Percentiles rank a stretch among this genome's conserved stretches.
These are phyloP conservation scores for Pichia thaimueangensis DNA, from an alignment of 805 yeast species.

Conservation along the genomic window DNA sequence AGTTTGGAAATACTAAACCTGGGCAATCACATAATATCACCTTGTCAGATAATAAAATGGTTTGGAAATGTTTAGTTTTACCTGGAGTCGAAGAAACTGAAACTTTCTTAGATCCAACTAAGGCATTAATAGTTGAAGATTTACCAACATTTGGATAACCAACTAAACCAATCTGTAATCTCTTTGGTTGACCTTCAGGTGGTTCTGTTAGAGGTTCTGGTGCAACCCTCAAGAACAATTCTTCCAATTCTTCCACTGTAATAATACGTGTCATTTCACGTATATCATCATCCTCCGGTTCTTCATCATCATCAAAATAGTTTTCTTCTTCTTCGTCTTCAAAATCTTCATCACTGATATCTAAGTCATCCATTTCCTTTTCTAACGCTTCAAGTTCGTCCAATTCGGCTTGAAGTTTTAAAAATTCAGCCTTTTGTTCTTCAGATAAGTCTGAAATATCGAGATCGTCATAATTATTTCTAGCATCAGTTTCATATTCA, in stretches of 20 bases:
- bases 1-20: constrained; percentile 96
- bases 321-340: constrained; percentile 20
- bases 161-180: constrained; percentile 86
- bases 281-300: constrained; percentile 24
- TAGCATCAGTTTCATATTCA: constrained; percentile 9
- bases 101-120: constrained; percentile 95
- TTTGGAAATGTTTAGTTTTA: constrained; percentile 97
- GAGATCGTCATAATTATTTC: constrained; percentile 15
- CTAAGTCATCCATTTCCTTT: constrained; percentile 12
- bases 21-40: constrained; percentile 97
- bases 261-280: constrained; percentile 59
- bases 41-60: constrained; percentile 75
- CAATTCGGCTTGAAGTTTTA: constrained; percentile 15
- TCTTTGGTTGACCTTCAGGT: constrained; percentile 49
- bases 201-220: constrained; percentile 57
- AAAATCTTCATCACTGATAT: constrained; percentile 19
- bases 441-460: constrained; percentile 19
- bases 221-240: constrained; percentile 65
- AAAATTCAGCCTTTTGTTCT: constrained; percentile 18
- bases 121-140: constrained; percentile 95
- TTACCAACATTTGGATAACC: constrained; percentile 87
- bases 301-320: constrained; percentile 28
- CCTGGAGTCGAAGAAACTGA: constrained; percentile 98
- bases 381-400: constrained; percentile 16
- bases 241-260: constrained; percentile 79